Evolutionary conservation across 306 rosid species (phyloP).

Genomic region (Quercus rubra): DNA sequence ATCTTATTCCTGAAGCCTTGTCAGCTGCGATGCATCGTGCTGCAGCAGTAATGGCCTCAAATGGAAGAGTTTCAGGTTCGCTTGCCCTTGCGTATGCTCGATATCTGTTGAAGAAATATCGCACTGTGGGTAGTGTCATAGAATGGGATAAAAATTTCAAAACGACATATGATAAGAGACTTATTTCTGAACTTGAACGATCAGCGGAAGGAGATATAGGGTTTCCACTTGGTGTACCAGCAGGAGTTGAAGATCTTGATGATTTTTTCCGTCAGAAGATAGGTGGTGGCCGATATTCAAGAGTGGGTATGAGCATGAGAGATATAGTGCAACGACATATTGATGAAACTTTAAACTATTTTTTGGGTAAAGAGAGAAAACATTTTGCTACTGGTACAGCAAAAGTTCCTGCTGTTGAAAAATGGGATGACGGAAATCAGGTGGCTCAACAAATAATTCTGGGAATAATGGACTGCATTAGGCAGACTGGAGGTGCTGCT

Average conservation of each 20-base stretch:
- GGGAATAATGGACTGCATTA: constrained; percentile 77
- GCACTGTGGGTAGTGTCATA: constrained; percentile 61
- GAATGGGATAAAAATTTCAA: constrained; percentile 90
- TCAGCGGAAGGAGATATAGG: constrained; percentile 76
- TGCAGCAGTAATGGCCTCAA: constrained; percentile 59
- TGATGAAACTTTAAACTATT: constrained; percentile 59
- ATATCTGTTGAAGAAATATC: constrained; percentile 64
- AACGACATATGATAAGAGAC: constrained; percentile 69
- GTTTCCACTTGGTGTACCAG: constrained; percentile 79
- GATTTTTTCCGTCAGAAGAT: constrained; percentile 89
- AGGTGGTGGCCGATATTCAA: constrained; percentile 70
- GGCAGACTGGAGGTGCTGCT: constrained; percentile 99
- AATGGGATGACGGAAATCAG: constrained; percentile 85
- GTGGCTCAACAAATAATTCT: constrained; percentile 67
- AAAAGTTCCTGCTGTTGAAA: constrained; percentile 65
- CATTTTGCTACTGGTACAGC: constrained; percentile 46
- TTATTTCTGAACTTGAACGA: constrained; percentile 70
- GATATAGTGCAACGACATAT: constrained; percentile 78
- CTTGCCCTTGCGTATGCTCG: constrained; percentile 59
- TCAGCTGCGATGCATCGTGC: constrained; percentile 64
- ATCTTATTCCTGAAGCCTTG: constrained; percentile 76
- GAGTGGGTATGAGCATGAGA: constrained; percentile 74
- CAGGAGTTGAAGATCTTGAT: constrained; percentile 94
- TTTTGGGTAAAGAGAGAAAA: constrained; percentile 75
- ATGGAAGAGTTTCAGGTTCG: constrained; percentile 78